Base-by-base conservation (phyloP, 768 basidiomycete species). In the Lepiota venenata region DNA sequence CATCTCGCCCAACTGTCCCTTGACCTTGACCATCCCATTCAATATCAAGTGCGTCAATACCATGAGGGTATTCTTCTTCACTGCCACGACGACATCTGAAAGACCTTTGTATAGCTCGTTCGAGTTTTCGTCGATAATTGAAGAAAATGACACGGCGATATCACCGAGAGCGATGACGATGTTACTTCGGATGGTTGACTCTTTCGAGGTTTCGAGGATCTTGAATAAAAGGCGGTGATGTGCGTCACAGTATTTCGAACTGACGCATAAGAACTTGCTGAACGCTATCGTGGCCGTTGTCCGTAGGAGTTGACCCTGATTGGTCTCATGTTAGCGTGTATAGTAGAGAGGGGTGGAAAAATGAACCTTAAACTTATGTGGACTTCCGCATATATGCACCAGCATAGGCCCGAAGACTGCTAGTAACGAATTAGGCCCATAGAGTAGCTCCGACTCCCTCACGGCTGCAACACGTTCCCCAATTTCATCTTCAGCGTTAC, bases 11-110 rank as follows among this genome's bases (percentile, higher is more conserved):
- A 99, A 77, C 66, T 99, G 96, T 1, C 97, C 97, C 71, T 99
- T 98, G 61, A 98, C 95, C 71, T 98, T 99, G 79, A 99, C 91
- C 97, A 98, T 98, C 2, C 96, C 96, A 63, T 98, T 98, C 57
- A 99, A 73, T 65, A 98, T 98, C 56, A 99, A 73, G 68, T 98
- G 93, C 10, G 94, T 96, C 52, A 98, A 77, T 27, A 98, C 97
- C 96, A 98, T 98, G 42, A 99, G 80, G 35, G 96, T 97, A 71
- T 98, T 98, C 79, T 98, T 98, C 84, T 98, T 99, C 59, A 99
- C 96, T 38, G 88, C 82, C 9, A 92, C 71, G 61, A 96, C 83
- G 38, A 74, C 74, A 67, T 99, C 97, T 10, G 91, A 88, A 35
- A 98, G 81, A 2, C 96, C 96, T 64, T 88, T 89, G 76, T 98